A percentile compares a stretch with the other conserved stretches of the same genome.
Conservation (phyloP, 2,329 filamentous ascomycete species). For the Hypomyces perniciosus region DNA sequence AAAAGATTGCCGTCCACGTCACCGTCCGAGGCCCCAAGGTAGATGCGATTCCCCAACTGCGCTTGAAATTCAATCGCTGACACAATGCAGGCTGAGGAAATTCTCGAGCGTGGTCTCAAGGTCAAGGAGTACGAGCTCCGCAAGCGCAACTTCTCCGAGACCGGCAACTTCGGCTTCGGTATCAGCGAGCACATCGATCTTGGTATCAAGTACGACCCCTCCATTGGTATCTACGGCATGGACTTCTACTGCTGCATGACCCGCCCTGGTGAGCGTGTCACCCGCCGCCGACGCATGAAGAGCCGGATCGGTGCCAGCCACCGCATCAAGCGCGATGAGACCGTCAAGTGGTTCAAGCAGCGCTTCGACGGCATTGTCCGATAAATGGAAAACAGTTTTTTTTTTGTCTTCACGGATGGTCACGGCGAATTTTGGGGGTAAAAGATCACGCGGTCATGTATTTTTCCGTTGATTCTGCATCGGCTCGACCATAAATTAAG, state of each 20-base stretch:
- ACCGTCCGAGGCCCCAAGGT: conserved; percentile 92
- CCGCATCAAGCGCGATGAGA: conserved; percentile 92
- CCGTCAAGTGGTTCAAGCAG: conserved; percentile 88
- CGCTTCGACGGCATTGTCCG: conserved; percentile 98
- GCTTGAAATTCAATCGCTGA: not conserved
- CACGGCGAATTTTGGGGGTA: conserved; percentile 34
- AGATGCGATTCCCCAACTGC: conserved; percentile 14
- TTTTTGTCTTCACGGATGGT: conserved; percentile 33
- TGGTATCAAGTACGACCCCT: conserved; percentile 99
- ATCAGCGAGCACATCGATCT: conserved; percentile 99
- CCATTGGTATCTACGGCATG: conserved; percentile 99
- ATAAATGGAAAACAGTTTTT: conserved; percentile 53
- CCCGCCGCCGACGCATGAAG: conserved; percentile 88
- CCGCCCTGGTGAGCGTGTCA: conserved; percentile 96
- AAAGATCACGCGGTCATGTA: conserved; percentile 32
- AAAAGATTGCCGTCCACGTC: conserved; percentile 99
- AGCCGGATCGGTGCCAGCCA: conserved; percentile 79
- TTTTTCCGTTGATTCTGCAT: conserved; percentile 41
- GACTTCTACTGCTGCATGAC: conserved; percentile 99
- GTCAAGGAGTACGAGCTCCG: conserved; percentile 99
- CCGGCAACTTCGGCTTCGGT: conserved; percentile 99
- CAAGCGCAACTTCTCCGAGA: conserved; percentile 99
- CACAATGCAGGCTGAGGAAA: conserved; percentile 75
- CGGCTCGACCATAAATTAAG: conserved; percentile 50
- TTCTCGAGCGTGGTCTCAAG: conserved; percentile 99